Evolutionary conservation across 75 land plant genomes (phyloP).

Genomic region (Cunninghamia lanceolata): DNA sequence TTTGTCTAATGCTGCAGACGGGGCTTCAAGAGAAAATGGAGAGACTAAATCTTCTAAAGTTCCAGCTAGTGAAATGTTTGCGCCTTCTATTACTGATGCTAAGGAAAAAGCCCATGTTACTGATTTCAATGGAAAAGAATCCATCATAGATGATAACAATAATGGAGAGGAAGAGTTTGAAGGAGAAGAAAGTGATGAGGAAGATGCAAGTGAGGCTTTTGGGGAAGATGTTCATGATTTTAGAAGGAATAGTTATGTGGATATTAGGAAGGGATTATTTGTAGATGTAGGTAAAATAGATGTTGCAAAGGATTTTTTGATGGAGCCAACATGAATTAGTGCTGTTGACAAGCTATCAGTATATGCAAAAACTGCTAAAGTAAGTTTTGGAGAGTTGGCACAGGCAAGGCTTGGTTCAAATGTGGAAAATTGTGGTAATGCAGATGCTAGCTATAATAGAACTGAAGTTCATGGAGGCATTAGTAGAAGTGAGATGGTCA

Average conservation of each 20-base stretch:
- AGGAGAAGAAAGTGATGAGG: too few relatives aligned
- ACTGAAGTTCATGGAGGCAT: not conserved
- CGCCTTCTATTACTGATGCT: too few relatives aligned
- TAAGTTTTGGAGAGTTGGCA: not conserved
- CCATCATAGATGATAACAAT: too few relatives aligned
- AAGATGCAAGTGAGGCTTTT: too few relatives aligned
- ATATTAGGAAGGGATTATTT: not conserved
- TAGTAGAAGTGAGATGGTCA: not conserved
- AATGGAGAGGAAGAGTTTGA: too few relatives aligned
- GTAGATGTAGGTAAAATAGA: not conserved
- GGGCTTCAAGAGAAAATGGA: too few relatives aligned
- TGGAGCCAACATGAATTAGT: not conserved
- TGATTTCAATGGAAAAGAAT: too few relatives aligned
- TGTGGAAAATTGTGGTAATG: slow-evolving; percentile 10
- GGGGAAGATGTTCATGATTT: not conserved
- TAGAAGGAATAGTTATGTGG: slow-evolving; percentile 12
- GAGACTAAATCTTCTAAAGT: too few relatives aligned
- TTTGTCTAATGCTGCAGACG: too few relatives aligned
- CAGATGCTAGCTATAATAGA: slow-evolving; percentile 6
- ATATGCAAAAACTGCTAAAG: slow-evolving; percentile 14
- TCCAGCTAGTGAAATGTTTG: too few relatives aligned
- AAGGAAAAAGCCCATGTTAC: too few relatives aligned
- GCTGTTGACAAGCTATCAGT: slow-evolving; percentile 5
- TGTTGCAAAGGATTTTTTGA: not conserved
- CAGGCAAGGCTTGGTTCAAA: slow-evolving; percentile 3